Conservation (phyloP, 1,139 yeast genomes). For the Arxiozyma telluris region DNA sequence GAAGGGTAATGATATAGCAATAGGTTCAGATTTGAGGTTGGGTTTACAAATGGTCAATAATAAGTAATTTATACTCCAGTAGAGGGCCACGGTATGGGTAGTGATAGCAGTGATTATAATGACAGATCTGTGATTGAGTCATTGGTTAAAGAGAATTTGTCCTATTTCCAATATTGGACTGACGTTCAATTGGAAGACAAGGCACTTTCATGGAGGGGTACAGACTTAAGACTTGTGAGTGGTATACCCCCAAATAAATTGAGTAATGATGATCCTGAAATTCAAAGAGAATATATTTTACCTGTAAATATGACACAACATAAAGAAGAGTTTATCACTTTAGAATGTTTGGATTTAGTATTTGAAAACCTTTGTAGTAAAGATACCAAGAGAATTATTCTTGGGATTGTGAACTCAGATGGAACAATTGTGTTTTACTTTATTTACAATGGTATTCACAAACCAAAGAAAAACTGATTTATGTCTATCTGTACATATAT, state of each 20-base stretch:
- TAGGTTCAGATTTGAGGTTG: neutral
- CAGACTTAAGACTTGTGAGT: slow-evolving; percentile 12
- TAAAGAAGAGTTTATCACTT: slow-evolving; percentile 28
- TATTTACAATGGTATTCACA: slow-evolving; percentile 53
- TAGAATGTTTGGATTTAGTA: slow-evolving; percentile 24
- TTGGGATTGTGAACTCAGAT: slow-evolving; percentile 53
- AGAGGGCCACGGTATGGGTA: neutral
- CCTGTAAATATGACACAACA: slow-evolving; percentile 29
- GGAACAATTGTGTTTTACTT: slow-evolving; percentile 61
- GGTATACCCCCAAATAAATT: slow-evolving; percentile 32
- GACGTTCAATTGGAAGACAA: slow-evolving; percentile 30
- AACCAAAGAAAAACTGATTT: slow-evolving; percentile 40
- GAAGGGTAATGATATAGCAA: neutral
- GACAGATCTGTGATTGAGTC: slow-evolving; percentile 11
- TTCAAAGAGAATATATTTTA: slow-evolving; percentile 22
- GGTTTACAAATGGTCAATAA: neutral
- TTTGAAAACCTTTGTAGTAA: slow-evolving; percentile 22
- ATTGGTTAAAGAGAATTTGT: slow-evolving; percentile 35
- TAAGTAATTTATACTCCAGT: too few species aligned
- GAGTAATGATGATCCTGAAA: slow-evolving; percentile 23
- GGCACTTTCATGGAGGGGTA: slow-evolving; percentile 12
- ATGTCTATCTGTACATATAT: neutral
- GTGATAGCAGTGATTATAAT: neutral
- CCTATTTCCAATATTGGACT: slow-evolving; percentile 48
- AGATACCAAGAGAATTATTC: slow-evolving; percentile 34